Percentiles rank a stretch among this genome's conserved stretches.
Evolutionary conservation across 768 basidiomycete species (phyloP).

Genomic region (Lactifluus echinatus): DNA sequence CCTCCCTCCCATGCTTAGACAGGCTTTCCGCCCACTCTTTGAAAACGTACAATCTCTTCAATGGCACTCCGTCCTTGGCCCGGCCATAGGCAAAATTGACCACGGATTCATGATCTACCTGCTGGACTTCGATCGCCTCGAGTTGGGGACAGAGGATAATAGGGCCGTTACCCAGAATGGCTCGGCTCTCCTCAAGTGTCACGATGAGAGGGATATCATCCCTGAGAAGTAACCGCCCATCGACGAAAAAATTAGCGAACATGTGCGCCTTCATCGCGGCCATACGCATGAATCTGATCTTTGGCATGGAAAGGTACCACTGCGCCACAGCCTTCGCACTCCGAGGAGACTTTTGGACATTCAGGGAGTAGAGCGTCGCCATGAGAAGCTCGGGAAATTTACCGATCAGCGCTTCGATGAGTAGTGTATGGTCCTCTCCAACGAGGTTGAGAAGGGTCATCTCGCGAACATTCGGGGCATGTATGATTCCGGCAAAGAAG

Average conservation of each 20-base stretch:
- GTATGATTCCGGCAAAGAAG: slow-evolving; percentile 40
- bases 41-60: slow-evolving; percentile 12
- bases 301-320: slow-evolving; percentile 53
- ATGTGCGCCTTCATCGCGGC: not conserved
- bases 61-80: not conserved
- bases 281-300: slow-evolving; percentile 28
- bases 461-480: slow-evolving; percentile 49
- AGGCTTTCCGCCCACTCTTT: not conserved
- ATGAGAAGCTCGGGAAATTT: slow-evolving; percentile 45
- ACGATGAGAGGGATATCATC: slow-evolving; percentile 10
- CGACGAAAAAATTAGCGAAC: not conserved
- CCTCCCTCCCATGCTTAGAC: not conserved
- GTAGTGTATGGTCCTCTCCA: slow-evolving; percentile 41
- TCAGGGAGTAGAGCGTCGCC: slow-evolving; percentile 43
- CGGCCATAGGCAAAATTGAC: not conserved
- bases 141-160: slow-evolving; percentile 10
- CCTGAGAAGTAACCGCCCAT: slow-evolving; percentile 10
- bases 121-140: slow-evolving; percentile 10
- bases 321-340: slow-evolving; percentile 32
- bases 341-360: slow-evolving; percentile 26
- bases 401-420: slow-evolving; percentile 40
- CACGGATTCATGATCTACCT: not conserved
- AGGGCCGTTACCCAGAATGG: not conserved
- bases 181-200: not conserved
- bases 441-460: slow-evolving; percentile 48